Conservation (phyloP, 768 basidiomycete genomes). For the Glaciozyma antarctica region DNA sequence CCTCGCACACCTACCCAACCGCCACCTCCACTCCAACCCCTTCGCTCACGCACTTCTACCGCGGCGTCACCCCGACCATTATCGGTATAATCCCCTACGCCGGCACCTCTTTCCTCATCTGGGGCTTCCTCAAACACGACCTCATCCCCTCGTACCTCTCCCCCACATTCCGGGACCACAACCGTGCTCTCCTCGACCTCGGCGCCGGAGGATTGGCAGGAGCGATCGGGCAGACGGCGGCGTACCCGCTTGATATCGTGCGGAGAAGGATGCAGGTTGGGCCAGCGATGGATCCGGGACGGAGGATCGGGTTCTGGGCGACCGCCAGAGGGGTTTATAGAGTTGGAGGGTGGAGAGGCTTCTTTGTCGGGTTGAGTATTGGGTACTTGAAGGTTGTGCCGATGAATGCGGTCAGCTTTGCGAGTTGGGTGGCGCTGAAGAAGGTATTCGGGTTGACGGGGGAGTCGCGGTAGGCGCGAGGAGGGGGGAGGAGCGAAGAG, state of each 20-base stretch:
- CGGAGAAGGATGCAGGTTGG: constrained; percentile 92
- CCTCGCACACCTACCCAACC: constrained; percentile 30
- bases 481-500: background rate
- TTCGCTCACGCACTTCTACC: constrained; percentile 88
- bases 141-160: constrained; percentile 50
- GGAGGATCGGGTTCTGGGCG: constrained; percentile 65
- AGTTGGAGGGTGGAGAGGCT: constrained; percentile 68
- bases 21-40: constrained; percentile 45
- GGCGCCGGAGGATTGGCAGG: constrained; percentile 78
- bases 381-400: constrained; percentile 91
- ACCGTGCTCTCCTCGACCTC: constrained; percentile 55
- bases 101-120: constrained; percentile 85
- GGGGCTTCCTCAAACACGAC: constrained; percentile 53
- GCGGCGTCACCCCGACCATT: constrained; percentile 89
- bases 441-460: constrained; percentile 14
- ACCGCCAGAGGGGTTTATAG: constrained; percentile 60
- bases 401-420: constrained; percentile 86
- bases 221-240: constrained; percentile 71
- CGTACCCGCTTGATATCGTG: constrained; percentile 90
- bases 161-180: constrained; percentile 11
- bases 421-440: constrained; percentile 47
- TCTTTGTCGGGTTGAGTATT: constrained; percentile 81
- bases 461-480: background rate
- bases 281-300: constrained; percentile 63
- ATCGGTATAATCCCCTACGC: constrained; percentile 91